Conservation (phyloP, 2,329 filamentous ascomycete species). For the Colletotrichum aenigma region DNA sequence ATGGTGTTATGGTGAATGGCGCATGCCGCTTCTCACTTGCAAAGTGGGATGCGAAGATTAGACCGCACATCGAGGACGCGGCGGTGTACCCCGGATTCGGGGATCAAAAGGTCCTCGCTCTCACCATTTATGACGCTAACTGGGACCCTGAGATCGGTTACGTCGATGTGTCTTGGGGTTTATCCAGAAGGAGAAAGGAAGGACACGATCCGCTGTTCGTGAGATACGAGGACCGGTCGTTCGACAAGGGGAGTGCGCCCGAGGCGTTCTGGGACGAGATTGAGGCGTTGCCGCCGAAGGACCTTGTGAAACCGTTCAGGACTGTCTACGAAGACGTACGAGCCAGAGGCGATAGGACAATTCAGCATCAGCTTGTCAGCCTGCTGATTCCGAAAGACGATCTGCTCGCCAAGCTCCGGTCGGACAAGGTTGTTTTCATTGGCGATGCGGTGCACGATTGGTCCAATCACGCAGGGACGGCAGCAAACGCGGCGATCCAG, state of each 20-base stretch:
- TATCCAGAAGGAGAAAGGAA: neutral
- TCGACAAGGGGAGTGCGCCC: neutral
- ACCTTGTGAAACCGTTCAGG: neutral
- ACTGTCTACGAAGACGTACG: neutral
- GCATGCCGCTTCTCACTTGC: rapidly evolving
- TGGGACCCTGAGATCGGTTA: neutral
- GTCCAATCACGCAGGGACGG: neutral
- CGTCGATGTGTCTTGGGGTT: neutral
- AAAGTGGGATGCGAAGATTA: neutral
- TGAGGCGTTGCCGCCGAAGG: neutral
- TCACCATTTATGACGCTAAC: neutral
- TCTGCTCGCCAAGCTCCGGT: neutral
- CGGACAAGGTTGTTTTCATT: neutral
- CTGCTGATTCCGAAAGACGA: rapidly evolving
- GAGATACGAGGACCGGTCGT: neutral
- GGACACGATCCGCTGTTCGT: neutral
- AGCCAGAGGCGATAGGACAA: neutral
- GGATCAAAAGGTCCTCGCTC: neutral
- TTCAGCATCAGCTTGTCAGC: neutral
- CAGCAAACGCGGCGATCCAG: neutral
- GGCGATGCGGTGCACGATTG: neutral
- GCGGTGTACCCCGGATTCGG: neutral
- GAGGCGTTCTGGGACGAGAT: neutral
- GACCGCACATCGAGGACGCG: neutral
- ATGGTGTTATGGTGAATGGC: neutral